phyloP scores from a whole-genome alignment of 2,329 filamentous ascomycete species.

The Penicillium verrucosum region DNA sequence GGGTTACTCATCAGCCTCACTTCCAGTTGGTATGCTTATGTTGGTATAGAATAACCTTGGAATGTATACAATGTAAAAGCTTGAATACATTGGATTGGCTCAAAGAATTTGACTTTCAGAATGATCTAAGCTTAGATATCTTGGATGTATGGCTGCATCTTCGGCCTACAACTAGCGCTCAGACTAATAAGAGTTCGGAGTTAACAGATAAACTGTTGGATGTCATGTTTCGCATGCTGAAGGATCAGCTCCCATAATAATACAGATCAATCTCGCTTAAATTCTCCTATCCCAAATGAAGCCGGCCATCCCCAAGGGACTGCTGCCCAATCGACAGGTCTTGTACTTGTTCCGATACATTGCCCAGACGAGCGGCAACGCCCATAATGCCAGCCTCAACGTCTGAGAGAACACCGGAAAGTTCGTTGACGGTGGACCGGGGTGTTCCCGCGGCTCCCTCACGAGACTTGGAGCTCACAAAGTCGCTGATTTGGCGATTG shows the following conservation, averaged over 20 bases:
- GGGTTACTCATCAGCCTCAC: neutral
- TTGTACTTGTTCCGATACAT: conserved; percentile 59
- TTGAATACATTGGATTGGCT: neutral
- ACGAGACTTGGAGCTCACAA: conserved; percentile 43
- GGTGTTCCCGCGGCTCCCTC: conserved; percentile 46
- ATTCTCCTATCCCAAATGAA: conserved; percentile 17
- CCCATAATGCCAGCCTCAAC: conserved; percentile 64
- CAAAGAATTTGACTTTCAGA: neutral
- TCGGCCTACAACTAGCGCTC: neutral
- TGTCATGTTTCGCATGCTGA: conserved; percentile 13
- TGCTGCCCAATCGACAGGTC: conserved; percentile 50
- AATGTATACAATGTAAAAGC: neutral
- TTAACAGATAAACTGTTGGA: neutral
- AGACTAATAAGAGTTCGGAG: neutral
- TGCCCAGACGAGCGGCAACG: conserved; percentile 60
- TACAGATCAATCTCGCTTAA: conserved; percentile 17
- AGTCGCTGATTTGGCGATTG: conserved; percentile 58
- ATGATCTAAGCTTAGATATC: neutral
- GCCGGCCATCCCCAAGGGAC: conserved; percentile 26
- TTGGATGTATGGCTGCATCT: no score
- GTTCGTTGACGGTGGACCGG: conserved; percentile 41
- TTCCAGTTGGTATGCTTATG: neutral
- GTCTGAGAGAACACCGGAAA: conserved; percentile 60
- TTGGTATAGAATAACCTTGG: neutral
- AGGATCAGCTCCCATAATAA: conserved; percentile 16